Percentiles rank a stretch among this genome's conserved stretches.
These are phyloP conservation scores for Neurospora sp. DNA, from an alignment of 495 filamentous ascomycete genomes.

Conservation along the genomic window DNA sequence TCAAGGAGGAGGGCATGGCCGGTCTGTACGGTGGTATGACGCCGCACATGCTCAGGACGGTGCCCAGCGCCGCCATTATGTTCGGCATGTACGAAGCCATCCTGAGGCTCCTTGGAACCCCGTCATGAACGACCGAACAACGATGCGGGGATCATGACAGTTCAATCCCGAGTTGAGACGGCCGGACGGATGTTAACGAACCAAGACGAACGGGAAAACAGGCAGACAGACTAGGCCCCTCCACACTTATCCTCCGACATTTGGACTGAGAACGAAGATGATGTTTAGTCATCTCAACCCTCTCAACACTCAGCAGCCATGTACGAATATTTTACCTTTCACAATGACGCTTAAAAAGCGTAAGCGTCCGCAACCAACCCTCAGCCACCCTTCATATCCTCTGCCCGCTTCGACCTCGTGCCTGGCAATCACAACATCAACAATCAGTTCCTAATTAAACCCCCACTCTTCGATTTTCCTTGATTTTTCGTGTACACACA, in stretches of 20 bases:
- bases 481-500: not conserved
- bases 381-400: not conserved
- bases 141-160: not conserved
- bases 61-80: slow-evolving; percentile 83
- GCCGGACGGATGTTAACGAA: not conserved
- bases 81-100: slow-evolving; percentile 87
- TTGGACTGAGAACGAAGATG: not conserved
- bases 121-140: slow-evolving; percentile 2
- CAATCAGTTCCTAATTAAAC: not conserved
- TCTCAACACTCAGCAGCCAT: not conserved
- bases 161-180: not conserved
- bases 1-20: slow-evolving; percentile 72
- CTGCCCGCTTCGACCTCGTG: not conserved
- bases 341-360: not conserved
- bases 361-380: not conserved
- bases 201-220: not conserved
- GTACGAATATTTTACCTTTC: not conserved
- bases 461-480: not conserved
- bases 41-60: slow-evolving; percentile 75
- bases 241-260: not conserved
- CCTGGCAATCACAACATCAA: not conserved
- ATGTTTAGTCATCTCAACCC: not conserved
- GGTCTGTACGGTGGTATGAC: slow-evolving; percentile 79
- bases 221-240: not conserved
- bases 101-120: slow-evolving; percentile 41